Evolutionary conservation across 306 rosid species (phyloP).

Genomic region (Rosa chinensis): DNA sequence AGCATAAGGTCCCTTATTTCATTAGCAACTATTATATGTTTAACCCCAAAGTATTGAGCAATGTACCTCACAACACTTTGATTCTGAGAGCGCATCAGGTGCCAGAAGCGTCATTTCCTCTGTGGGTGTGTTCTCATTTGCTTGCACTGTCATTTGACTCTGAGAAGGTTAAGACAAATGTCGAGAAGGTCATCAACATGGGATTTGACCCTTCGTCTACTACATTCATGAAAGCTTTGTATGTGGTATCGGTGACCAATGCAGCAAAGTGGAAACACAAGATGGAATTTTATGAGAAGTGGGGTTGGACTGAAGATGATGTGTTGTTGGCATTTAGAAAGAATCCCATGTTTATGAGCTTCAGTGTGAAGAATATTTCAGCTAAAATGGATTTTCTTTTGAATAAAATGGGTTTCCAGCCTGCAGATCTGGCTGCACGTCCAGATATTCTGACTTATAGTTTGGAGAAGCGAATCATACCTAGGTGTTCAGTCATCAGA

Average conservation of each 20-base stretch:
- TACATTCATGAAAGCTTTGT: too few relatives aligned
- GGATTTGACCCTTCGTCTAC: slow-evolving; percentile 27
- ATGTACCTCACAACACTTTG: background rate
- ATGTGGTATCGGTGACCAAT: slow-evolving; percentile 1
- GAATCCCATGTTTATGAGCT: slow-evolving; percentile 28
- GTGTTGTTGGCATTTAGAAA: slow-evolving; percentile 30
- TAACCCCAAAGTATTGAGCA: background rate
- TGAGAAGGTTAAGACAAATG: slow-evolving; percentile 13
- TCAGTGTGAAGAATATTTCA: slow-evolving; percentile 17
- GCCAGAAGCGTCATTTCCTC: background rate
- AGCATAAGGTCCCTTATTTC: too few relatives aligned
- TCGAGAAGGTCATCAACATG: slow-evolving; percentile 24
- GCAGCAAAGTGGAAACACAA: too few relatives aligned
- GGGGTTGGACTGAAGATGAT: slow-evolving; percentile 34
- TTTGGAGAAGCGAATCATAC: slow-evolving; percentile 37
- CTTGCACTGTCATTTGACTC: background rate
- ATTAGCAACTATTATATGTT: too few relatives aligned
- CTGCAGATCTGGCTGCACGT: slow-evolving; percentile 13
- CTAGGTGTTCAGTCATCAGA: too few relatives aligned
- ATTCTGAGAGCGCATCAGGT: background rate
- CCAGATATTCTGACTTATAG: slow-evolving; percentile 12
- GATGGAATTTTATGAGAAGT: too few relatives aligned
- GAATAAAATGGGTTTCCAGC: slow-evolving; percentile 30
- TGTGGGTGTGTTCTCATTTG: background rate
- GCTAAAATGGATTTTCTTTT: slow-evolving; percentile 23